These are phyloP conservation scores for Coniella vitis DNA, from an alignment of 2,329 filamentous ascomycete genomes.

Conservation along the genomic window DNA sequence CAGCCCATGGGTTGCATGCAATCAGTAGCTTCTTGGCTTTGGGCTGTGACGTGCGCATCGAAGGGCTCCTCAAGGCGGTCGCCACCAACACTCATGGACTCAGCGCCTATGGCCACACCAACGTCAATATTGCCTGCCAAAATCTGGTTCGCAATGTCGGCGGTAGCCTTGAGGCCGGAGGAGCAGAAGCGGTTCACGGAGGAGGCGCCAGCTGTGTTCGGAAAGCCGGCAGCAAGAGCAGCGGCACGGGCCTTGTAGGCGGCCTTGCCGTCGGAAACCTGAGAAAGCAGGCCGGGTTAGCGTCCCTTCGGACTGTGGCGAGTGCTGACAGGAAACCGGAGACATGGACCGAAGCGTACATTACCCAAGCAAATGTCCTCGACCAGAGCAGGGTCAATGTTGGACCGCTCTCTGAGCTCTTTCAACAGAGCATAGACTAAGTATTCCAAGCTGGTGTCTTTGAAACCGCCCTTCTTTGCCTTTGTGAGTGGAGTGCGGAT, in stretches of 20 bases:
- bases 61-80: conserved; percentile 68
- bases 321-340: neutral
- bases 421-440: conserved; percentile 78
- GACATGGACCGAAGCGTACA: conserved; percentile 36
- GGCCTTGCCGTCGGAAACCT: conserved; percentile 79
- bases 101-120: conserved; percentile 81
- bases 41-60: conserved; percentile 63
- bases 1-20: conserved; percentile 97
- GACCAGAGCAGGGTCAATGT: conserved; percentile 70
- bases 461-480: conserved; percentile 86
- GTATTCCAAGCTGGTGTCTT: conserved; percentile 86
- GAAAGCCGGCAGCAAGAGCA: conserved; percentile 84
- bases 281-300: neutral
- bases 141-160: conserved; percentile 91
- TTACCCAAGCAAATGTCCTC: conserved; percentile 93
- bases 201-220: conserved; percentile 76
- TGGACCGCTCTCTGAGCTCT: conserved; percentile 63
- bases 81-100: conserved; percentile 74
- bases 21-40: conserved; percentile 71
- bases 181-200: conserved; percentile 96
- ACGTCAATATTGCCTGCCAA: conserved; percentile 72
- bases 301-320: neutral
- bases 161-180: conserved; percentile 88
- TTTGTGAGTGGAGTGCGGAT: conserved; percentile 85
- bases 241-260: conserved; percentile 89